Evolutionary conservation across 306 rosid species (phyloP), one percentile per base, ranked within the genome.

Genomic region (Malus sieversii): DNA sequence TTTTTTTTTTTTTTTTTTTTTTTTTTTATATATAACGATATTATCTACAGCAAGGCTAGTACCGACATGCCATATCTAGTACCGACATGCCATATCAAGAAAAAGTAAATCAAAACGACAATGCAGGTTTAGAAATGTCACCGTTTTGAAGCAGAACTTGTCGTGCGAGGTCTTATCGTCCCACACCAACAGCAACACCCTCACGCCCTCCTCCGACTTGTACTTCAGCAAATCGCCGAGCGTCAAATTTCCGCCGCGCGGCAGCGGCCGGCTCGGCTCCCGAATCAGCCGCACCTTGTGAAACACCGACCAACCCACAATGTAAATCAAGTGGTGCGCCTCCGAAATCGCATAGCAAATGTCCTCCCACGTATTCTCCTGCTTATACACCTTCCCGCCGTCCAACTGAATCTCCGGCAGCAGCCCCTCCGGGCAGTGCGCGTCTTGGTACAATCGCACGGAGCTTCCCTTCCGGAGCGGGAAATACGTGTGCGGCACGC

Each of bases 211-310:
- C 78, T 89, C 72, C 74, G 97, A 90, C 78, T 95, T 95, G 82
- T 89, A 95, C 88, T 88, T 90, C n/a, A 95, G 98, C 87, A 95
- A 80, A 0, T 95, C 97, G n/a, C 99, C 99, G 16, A 95, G 99
- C 4, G 82, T 92, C 80, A 83, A 84, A 1, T 89, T 82, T 14
- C 97, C 98, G 5, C 96, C 93, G 4, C 92, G 76, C 1, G 91
- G 99, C 80, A 81, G 68, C 2, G 85, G 84, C 78, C 85, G 84
- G 66, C 85, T 77, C 1, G 84, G 86, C 85, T 96, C 98, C 66
- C 99, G 86, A 15, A 96, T 75, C 78, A 96, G 86, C 86, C 11
- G 90, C 58, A 92, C 73, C 84, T 92, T 90, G 73, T 92, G 93
- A 70, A 62, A 92, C 29, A 96, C 76, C 7, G 99, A 96, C 99